Base-by-base conservation (phyloP, 2,329 filamentous ascomycete genomes). In the Scedosporium minutisporum region DNA sequence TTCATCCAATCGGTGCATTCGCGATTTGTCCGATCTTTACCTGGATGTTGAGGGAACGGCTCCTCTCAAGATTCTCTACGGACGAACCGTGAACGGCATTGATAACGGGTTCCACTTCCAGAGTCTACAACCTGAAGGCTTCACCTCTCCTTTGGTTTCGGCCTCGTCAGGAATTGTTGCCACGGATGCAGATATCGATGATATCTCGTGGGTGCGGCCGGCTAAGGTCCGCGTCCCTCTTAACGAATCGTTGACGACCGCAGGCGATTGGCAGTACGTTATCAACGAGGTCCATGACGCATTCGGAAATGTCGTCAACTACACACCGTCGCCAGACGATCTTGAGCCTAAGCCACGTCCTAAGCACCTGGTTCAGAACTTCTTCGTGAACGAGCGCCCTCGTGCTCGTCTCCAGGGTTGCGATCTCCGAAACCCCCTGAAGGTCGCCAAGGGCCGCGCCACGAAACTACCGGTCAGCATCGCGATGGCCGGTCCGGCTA, bases 231-330 rank as follows among this genome's bases (percentile, higher is more conserved):
- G 82, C 9, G 91, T 99, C 21, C 87, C 91, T 4, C 77, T 99
- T 63, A 97, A 96, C 70, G 96, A 99, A 74, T 93, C 93, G 4
- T 86, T 99, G 76, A 85, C 85, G 58, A 81, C 82, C 6, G 83
- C 88, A 60, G 95, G 93, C 16, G 82, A 86, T 61, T 97, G 93
- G 93, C 82, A 89, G 65, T 99, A 97, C 71, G 87, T 89, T 1
- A 87, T 99, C 61, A 91, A 97, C 67, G 91, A 97, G 73, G 91
- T 99, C 7, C 86, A 91, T 64, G 95, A 99, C 77, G 93, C 87
- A 2, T 89, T 93, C 67, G 93, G 93, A 57, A 99, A 99, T 69
- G 77, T 88, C 44, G 87, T 93, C 64, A 89, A 87, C 66, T 99
- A 96, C 71, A 78, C 82, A 3, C 76, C 79, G 3, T 74, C 81